Conservation (phyloP, 768 basidiomycete species). For the Suillus tomentosus region DNA sequence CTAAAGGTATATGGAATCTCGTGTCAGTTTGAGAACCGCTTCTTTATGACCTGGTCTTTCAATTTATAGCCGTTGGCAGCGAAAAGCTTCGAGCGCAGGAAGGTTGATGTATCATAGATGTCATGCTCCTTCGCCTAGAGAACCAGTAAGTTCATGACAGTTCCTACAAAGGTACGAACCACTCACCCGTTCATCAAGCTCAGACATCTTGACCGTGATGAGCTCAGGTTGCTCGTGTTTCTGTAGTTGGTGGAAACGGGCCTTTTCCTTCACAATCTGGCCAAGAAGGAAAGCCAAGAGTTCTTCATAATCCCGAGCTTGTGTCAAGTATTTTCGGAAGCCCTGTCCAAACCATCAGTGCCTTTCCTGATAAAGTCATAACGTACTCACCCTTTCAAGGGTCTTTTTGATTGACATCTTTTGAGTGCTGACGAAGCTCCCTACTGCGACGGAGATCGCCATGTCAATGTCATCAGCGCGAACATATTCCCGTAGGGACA, state of each 20-base stretch:
- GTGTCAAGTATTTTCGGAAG: constrained; percentile 97
- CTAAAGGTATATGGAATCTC: constrained; percentile 2
- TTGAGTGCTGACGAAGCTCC: constrained; percentile 94
- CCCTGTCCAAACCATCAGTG: constrained; percentile 51
- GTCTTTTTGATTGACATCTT: constrained; percentile 99
- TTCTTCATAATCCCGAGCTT: constrained; percentile 95
- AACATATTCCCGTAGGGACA: constrained; percentile 96
- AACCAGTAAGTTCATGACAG: constrained; percentile 15
- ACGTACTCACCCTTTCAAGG: constrained; percentile 71
- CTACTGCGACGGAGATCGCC: constrained; percentile 93
- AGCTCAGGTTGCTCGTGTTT: constrained; percentile 75
- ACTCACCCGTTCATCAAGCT: constrained; percentile 86
- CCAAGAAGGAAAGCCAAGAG: constrained; percentile 93
- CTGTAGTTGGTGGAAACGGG: constrained; percentile 78
- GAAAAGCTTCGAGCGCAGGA: constrained; percentile 86
- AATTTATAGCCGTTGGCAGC: constrained; percentile 85
- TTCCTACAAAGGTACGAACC: background rate
- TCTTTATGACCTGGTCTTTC: constrained; percentile 66
- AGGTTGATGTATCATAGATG: constrained; percentile 87
- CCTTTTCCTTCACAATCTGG: constrained; percentile 90
- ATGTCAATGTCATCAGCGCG: constrained; percentile 95
- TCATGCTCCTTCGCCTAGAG: constrained; percentile 92
- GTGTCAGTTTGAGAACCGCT: constrained; percentile 56
- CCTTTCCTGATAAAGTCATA: background rate
- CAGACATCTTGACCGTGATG: constrained; percentile 73